These are phyloP conservation scores for Tuber calosporum DNA, from an alignment of 495 filamentous ascomycete genomes.

Conservation along the genomic window DNA sequence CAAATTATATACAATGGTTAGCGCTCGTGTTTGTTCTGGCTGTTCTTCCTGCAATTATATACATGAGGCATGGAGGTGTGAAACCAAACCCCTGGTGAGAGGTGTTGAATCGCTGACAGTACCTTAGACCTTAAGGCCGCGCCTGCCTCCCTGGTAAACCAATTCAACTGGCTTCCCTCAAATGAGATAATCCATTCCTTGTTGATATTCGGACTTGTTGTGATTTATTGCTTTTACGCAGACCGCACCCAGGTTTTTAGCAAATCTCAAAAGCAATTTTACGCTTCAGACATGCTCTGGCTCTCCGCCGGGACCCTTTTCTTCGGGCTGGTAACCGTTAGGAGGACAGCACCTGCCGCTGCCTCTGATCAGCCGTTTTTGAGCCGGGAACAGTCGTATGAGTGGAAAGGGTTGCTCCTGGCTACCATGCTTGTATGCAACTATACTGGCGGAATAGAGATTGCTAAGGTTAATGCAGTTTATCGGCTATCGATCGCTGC, in stretches of 20 bases:
- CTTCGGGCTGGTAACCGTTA: slow-evolving; percentile 44
- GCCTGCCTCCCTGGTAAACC: slow-evolving; percentile 12
- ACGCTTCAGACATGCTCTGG: slow-evolving; percentile 43
- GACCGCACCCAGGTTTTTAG: slow-evolving; percentile 53
- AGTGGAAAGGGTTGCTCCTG: slow-evolving; percentile 63
- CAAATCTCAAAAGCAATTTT: slow-evolving; percentile 53
- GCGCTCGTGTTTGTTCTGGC: slow-evolving; percentile 40
- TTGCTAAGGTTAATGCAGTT: slow-evolving; percentile 48
- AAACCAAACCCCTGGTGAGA: not conserved
- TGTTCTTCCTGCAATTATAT: slow-evolving; percentile 40
- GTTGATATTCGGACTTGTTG: slow-evolving; percentile 42
- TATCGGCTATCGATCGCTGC: slow-evolving; percentile 55
- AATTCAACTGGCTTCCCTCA: slow-evolving; percentile 29
- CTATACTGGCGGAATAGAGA: slow-evolving; percentile 48
- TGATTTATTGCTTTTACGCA: slow-evolving; percentile 51
- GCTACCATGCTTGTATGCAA: slow-evolving; percentile 54
- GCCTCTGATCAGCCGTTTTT: slow-evolving; percentile 44
- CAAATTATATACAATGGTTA: slow-evolving; percentile 42
- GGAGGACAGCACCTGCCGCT: slow-evolving; percentile 28
- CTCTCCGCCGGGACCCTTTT: slow-evolving; percentile 42
- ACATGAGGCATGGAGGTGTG: slow-evolving; percentile 32
- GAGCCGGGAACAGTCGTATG: slow-evolving; percentile 52
- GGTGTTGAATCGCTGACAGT: slow-evolving; percentile 3
- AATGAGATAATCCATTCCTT: slow-evolving; percentile 34
- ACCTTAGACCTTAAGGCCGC: slow-evolving; percentile 13